Evolutionary conservation across 257 asterid species (phyloP), one percentile per base, ranked within the genome.

Genomic region (Scutellaria galericulata): DNA sequence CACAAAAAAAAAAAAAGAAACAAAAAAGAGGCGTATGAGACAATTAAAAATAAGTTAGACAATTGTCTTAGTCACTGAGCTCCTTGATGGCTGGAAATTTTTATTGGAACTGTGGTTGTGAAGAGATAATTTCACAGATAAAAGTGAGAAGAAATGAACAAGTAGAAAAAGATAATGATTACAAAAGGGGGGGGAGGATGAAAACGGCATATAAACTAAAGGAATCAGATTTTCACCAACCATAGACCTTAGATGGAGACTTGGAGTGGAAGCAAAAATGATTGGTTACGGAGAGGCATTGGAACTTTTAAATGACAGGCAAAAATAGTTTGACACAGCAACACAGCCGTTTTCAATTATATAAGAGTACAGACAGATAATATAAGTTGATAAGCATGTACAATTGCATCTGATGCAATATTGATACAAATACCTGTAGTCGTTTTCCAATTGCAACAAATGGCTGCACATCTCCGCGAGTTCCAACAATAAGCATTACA

Each of bases 391-490:
- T 68, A 31, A 46, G 53, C 56, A 75, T 42, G 46, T 62, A 39
- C 14, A 48, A 68, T 35, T 69, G 52, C 41, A 44, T 52, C 66
- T 58, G 64, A 48, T 75, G 68, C 71, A 74, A 66, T 40, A 60
- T 51, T 7, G 62, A 61, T 59, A 63, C 44, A 70, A 60, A 54
- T 83, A 88, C 97, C 97, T 90, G 97, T 58, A 90, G 80, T 37
- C 82, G 75, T 80, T 90, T 93, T 39, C 96, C 98, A 82, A 93
- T 93, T 65, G 97, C 98, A 79, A 87, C 85, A 88, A 93, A 93
- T 46, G 98, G 98, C 82, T 90, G 98, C 68, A 93, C 98, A 82
- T 93, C 98, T 58, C 97, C 98, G 54, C 98, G 94, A 58, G 96
- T 93, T 78, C 97, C 98, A 75, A 93, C 98, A 75, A 90, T 93